A percentile compares a stretch with the other conserved stretches of the same genome.
Evolutionary conservation across 441 rosid genomes (phyloP).

Genomic region (Syzygium syzygioides): DNA sequence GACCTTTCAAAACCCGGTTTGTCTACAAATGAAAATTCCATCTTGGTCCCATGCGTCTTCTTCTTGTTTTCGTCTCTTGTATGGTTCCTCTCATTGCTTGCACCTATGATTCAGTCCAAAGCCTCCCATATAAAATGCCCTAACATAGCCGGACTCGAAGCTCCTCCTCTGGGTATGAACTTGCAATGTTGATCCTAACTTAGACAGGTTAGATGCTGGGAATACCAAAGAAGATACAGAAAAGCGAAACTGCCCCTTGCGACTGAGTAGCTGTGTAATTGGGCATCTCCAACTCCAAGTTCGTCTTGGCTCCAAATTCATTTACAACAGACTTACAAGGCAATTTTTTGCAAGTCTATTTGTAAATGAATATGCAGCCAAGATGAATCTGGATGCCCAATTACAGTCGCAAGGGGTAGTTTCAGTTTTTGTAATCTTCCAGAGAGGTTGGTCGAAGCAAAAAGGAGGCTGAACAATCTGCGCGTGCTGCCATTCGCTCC

Average conservation of each 20-base stretch:
- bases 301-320: background rate
- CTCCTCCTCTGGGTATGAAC: no score
- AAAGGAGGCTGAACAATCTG: slow-evolving; percentile 54
- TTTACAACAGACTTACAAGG: background rate
- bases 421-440: slow-evolving; percentile 28
- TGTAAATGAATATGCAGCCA: slow-evolving; percentile 30
- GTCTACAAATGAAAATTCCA: no score
- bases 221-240: background rate
- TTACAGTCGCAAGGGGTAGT: slow-evolving; percentile 9
- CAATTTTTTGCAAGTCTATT: background rate
- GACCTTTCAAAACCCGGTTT: no score
- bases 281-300: background rate
- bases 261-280: background rate
- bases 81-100: no score
- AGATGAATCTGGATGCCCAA: slow-evolving; percentile 23
- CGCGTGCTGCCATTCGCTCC: slow-evolving; percentile 23
- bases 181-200: no score
- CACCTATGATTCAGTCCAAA: no score
- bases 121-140: no score
- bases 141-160: no score
- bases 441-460: slow-evolving; percentile 27
- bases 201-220: background rate
- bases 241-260: background rate
- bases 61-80: no score
- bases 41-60: no score